Evolutionary conservation across 2,329 filamentous ascomycete species (phyloP).

Genomic region (Talaromyces sp.): DNA sequence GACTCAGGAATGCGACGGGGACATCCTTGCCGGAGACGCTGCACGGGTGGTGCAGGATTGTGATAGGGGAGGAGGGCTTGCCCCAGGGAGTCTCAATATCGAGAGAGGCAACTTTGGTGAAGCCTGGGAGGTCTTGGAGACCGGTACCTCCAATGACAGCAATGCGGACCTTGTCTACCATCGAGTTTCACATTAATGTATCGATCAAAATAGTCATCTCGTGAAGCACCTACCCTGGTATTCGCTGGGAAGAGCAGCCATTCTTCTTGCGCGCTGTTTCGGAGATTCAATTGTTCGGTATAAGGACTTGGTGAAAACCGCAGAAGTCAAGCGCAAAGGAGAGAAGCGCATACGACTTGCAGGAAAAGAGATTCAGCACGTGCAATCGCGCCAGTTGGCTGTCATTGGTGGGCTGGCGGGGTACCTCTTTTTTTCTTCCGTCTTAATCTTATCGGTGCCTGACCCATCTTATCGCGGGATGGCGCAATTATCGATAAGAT

Average conservation of each 20-base stretch:
- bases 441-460: background rate
- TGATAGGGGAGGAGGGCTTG: conserved; percentile 67
- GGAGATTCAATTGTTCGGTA: conserved; percentile 28
- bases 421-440: background rate
- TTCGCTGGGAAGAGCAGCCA: conserved; percentile 53
- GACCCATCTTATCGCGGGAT: background rate
- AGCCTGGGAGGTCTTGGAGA: conserved; percentile 78
- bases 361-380: background rate
- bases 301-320: conserved; percentile 17
- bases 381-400: background rate
- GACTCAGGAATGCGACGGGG: conserved; percentile 82
- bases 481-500: conserved; percentile 4
- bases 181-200: background rate
- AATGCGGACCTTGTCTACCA: conserved; percentile 61
- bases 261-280: conserved; percentile 35
- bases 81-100: conserved; percentile 85
- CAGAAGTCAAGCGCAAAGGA: background rate
- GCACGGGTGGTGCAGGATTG: conserved; percentile 80
- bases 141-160: conserved; percentile 93
- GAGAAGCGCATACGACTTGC: background rate
- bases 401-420: background rate
- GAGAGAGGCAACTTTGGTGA: conserved; percentile 75
- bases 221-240: conserved; percentile 50
- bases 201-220: background rate
- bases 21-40: conserved; percentile 58